Evolutionary conservation across 441 rosid species (phyloP).

Genomic region (Heliophila coronopifolia): DNA sequence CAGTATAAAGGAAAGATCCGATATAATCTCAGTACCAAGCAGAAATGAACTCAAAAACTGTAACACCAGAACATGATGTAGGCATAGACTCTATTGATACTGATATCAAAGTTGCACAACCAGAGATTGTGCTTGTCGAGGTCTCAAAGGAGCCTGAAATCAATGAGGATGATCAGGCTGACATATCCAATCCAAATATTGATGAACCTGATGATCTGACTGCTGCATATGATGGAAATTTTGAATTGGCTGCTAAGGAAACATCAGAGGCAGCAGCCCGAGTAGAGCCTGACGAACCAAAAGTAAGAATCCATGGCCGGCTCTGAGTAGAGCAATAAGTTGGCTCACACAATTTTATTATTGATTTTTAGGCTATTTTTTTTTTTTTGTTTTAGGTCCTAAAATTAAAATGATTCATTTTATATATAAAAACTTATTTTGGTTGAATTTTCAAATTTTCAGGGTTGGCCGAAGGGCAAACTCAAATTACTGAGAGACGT

Average conservation of each 20-base stretch:
- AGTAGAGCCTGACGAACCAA: slow-evolving; percentile 26
- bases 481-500: too few relatives aligned
- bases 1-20: too few relatives aligned
- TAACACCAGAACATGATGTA: slow-evolving; percentile 25
- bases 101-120: slow-evolving; percentile 26
- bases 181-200: slow-evolving; percentile 6
- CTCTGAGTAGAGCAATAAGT: too few relatives aligned
- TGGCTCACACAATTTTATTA: too few relatives aligned
- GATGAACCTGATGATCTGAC: slow-evolving; percentile 26
- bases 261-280: slow-evolving; percentile 16
- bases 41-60: slow-evolving; percentile 31
- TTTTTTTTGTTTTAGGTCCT: too few relatives aligned
- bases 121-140: slow-evolving; percentile 38
- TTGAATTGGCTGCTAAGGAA: slow-evolving; percentile 14
- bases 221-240: slow-evolving; percentile 22
- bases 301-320: too few relatives aligned
- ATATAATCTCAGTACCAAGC: slow-evolving; percentile 26
- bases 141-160: slow-evolving; percentile 28
- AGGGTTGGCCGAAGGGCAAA: too few relatives aligned
- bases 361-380: too few relatives aligned
- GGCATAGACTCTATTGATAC: slow-evolving; percentile 22
- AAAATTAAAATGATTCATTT: too few relatives aligned
- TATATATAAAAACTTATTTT: too few relatives aligned
- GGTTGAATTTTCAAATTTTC: too few relatives aligned
- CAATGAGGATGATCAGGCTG: slow-evolving; percentile 29